phyloP scores from a whole-genome alignment of 352 stramenopile species.

The Pythium sp. region DNA sequence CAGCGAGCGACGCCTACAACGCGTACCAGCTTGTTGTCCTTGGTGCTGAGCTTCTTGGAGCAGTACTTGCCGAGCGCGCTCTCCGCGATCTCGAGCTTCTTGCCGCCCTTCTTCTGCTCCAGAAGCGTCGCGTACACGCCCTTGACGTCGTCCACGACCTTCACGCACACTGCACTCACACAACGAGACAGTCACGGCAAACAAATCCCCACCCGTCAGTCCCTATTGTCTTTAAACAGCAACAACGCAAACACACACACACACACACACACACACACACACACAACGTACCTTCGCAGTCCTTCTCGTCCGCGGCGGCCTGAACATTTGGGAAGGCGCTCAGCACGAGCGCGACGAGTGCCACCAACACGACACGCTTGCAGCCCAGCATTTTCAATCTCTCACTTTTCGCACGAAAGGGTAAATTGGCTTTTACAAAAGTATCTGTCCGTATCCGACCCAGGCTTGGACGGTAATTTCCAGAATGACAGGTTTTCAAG shows the following conservation, averaged over 20 bases:
- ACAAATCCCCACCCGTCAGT: neutral
- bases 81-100: conserved; percentile 75
- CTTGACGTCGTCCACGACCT: conserved; percentile 89
- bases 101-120: conserved; percentile 71
- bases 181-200: neutral
- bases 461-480: conserved; percentile 5
- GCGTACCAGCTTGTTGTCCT: conserved; percentile 91
- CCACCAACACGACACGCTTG: conserved; percentile 62
- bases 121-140: conserved; percentile 56
- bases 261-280: neutral
- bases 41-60: conserved; percentile 76
- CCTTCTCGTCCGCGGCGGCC: conserved; percentile 66
- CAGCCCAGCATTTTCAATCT: conserved; percentile 41
- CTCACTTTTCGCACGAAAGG: neutral
- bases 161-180: conserved; percentile 81
- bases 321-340: conserved; percentile 23
- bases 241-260: neutral
- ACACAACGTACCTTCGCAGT: conserved; percentile 85
- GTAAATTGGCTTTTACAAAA: conserved; percentile 17
- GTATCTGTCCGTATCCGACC: conserved; percentile 12
- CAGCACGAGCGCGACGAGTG: conserved; percentile 64
- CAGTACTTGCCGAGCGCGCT: conserved; percentile 87
- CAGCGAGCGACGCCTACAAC: no score
- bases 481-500: conserved; percentile 19
- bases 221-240: neutral